These are phyloP conservation scores for Borealophlyctis nickersoniae DNA, from an alignment of 192 early-diverging fungal species.

Conservation along the genomic window DNA sequence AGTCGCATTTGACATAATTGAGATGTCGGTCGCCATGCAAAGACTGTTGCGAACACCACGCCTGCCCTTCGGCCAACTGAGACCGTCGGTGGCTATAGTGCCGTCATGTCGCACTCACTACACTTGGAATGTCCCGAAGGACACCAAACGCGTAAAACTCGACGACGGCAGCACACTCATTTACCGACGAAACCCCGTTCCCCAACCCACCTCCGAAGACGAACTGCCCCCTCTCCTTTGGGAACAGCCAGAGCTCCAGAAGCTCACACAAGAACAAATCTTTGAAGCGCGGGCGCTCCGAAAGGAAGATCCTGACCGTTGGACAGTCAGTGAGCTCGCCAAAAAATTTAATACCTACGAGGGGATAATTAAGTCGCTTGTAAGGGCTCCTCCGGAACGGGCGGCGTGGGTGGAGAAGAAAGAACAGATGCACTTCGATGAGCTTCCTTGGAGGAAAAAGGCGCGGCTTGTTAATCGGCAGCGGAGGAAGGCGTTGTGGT, in stretches of 20 bases:
- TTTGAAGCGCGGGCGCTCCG: conserved; percentile 6
- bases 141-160: conserved; percentile 36
- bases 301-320: conserved; percentile 24
- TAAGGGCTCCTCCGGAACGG: background rate
- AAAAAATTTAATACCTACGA: conserved; percentile 22
- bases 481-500: background rate
- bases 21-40: no score
- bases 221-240: conserved; percentile 23
- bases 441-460: background rate
- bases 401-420: background rate
- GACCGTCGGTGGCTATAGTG: no score
- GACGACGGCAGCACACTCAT: conserved; percentile 47
- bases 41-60: no score
- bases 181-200: conserved; percentile 7
- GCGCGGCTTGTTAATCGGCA: background rate
- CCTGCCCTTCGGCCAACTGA: no score
- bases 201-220: conserved; percentile 1
- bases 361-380: conserved; percentile 10
- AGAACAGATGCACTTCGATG: background rate
- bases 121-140: conserved; percentile 38
- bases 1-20: no score
- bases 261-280: conserved; percentile 14
- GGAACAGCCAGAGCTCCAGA: background rate
- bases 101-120: conserved; percentile 46
- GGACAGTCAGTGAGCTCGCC: conserved; percentile 30